phyloP scores from a whole-genome alignment of 2,329 filamentous ascomycete genomes.

The Fusarium nanum region DNA sequence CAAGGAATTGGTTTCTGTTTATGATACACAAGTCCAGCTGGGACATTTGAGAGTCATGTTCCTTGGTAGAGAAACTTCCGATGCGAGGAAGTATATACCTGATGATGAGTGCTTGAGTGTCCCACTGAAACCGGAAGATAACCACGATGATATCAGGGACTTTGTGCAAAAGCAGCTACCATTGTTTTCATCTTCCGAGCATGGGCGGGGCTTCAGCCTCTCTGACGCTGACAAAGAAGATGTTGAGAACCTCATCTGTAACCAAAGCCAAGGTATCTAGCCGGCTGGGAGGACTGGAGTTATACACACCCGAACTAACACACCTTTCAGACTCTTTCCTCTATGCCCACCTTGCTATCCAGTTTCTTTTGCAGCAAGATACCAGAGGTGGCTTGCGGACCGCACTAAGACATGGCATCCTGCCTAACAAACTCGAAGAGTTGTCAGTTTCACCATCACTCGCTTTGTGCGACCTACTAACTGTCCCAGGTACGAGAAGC shows the following conservation, averaged over 20 bases:
- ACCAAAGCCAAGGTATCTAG: neutral
- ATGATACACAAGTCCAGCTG: neutral
- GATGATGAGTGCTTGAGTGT: neutral
- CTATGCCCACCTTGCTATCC: neutral
- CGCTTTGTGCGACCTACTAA: accelerated
- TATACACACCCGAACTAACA: accelerated
- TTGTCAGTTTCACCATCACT: neutral
- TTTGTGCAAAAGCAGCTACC: neutral
- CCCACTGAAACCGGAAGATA: neutral
- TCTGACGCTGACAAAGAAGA: neutral
- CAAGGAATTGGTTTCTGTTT: neutral
- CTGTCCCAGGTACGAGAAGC: neutral
- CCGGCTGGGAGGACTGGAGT: neutral
- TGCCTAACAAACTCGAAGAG: neutral
- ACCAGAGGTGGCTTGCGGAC: neutral
- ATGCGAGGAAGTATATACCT: neutral
- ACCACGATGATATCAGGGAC: neutral
- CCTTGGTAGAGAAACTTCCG: neutral
- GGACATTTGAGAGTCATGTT: slow-evolving; percentile 10
- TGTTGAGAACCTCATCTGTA: neutral
- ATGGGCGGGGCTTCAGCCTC: neutral
- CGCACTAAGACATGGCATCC: accelerated
- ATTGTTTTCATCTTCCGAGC: neutral
- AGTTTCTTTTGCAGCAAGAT: neutral
- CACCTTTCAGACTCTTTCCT: neutral